Conservation (phyloP, 441 rosid genomes). For the Pelargonium australe region DNA sequence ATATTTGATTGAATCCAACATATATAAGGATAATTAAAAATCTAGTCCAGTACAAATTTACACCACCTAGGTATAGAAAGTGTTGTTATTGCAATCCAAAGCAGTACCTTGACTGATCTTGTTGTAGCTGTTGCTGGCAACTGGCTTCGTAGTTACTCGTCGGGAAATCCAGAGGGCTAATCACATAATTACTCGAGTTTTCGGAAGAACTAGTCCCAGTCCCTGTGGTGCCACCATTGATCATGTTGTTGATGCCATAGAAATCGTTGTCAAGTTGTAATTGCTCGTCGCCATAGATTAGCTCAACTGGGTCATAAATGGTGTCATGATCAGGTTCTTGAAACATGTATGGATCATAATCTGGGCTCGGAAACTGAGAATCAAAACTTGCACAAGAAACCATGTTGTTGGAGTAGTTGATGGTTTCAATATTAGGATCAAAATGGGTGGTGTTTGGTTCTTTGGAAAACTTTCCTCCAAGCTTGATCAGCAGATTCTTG, state of each 20-base stretch:
- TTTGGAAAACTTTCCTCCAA: slow-evolving; percentile 41
- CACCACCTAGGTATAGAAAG: no score
- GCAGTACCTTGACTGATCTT: slow-evolving; percentile 30
- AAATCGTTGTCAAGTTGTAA: slow-evolving; percentile 22
- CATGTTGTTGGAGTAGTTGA: slow-evolving; percentile 13
- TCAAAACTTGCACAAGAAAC: no score
- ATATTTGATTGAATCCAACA: no score
- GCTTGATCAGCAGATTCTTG: slow-evolving; percentile 29
- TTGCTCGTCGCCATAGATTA: slow-evolving; percentile 25
- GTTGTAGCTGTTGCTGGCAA: slow-evolving; percentile 29
- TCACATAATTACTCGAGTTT: slow-evolving; percentile 36
- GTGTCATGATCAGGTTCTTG: slow-evolving; percentile 24
- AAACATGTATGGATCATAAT: slow-evolving; percentile 19
- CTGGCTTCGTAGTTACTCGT: slow-evolving; percentile 26
- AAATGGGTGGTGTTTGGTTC: slow-evolving; percentile 16
- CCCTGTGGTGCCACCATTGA: slow-evolving; percentile 17
- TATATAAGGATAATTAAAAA: no score
- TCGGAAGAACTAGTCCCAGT: slow-evolving; percentile 32
- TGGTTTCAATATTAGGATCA: background rate
- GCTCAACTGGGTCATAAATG: slow-evolving; percentile 22
- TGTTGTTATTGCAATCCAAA: slow-evolving; percentile 28
- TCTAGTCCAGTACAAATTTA: slow-evolving; percentile 22
- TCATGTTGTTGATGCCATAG: slow-evolving; percentile 28
- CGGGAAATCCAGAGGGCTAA: slow-evolving; percentile 30
- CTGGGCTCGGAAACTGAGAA: no score